These are phyloP conservation scores for Cytospora leucostoma DNA, from an alignment of 2,329 filamentous ascomycete genomes.

Conservation along the genomic window DNA sequence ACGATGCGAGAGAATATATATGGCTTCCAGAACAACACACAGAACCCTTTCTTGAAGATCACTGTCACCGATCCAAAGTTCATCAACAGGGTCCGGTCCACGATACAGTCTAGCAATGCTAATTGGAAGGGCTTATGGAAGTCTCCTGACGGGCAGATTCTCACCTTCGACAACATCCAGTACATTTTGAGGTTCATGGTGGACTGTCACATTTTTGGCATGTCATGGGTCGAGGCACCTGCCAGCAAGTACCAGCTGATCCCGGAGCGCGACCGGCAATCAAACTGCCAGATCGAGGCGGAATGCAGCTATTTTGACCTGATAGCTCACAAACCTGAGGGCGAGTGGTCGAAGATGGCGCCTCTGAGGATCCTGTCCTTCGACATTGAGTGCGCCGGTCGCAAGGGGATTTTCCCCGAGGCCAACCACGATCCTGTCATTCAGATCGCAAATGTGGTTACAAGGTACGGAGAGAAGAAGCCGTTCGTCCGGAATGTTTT, in stretches of 20 bases:
- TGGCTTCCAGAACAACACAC: conserved; percentile 89
- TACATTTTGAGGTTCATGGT: conserved; percentile 98
- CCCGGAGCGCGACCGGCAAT: conserved; percentile 67
- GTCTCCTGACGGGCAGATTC: conserved; percentile 65
- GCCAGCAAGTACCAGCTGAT: conserved; percentile 73
- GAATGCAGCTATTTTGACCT: conserved; percentile 79
- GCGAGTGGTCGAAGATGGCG: conserved; percentile 98
- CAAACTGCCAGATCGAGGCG: conserved; percentile 96
- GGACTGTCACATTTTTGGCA: conserved; percentile 89
- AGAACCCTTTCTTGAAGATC: conserved; percentile 91
- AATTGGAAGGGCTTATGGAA: conserved; percentile 95
- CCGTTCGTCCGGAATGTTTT: conserved; percentile 97
- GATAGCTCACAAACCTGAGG: conserved; percentile 82
- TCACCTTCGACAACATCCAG: conserved; percentile 95
- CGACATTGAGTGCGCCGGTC: conserved; percentile 97
- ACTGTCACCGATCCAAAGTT: conserved; percentile 87
- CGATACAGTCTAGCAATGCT: conserved; percentile 73
- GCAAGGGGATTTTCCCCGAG: conserved; percentile 97
- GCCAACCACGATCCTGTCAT: conserved; percentile 91
- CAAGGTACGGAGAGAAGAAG: conserved; percentile 90
- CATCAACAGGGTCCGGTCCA: conserved; percentile 73
- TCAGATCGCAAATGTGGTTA: conserved; percentile 96
- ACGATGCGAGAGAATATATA: conserved; percentile 88
- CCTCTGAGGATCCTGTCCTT: conserved; percentile 91
- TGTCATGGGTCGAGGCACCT: conserved; percentile 95